Evolutionary conservation across 257 asterid genomes (phyloP).

Genomic region (Solanum chiquidenum): DNA sequence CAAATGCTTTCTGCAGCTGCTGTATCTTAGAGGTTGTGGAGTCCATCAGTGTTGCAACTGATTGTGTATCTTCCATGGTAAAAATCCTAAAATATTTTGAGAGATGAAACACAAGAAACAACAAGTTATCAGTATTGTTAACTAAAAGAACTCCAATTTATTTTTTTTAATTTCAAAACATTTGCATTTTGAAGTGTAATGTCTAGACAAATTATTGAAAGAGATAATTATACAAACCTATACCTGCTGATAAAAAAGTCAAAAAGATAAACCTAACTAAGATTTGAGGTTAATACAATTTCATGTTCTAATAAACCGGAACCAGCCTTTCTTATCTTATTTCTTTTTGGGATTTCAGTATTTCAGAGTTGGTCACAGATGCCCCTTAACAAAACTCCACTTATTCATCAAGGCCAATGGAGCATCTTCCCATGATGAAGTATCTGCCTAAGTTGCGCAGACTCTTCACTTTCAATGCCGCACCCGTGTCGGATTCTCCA

Average conservation of each 20-base stretch:
- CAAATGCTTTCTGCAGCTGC: conserved; percentile 90
- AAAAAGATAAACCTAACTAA: not conserved
- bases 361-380: not conserved
- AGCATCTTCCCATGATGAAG: not conserved
- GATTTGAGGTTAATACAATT: not conserved
- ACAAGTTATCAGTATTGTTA: not conserved
- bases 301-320: not conserved
- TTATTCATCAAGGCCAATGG: not conserved
- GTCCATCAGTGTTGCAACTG: conserved; percentile 57
- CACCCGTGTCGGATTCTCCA: too few species aligned
- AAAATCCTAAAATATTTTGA: not conserved
- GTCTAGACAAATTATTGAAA: not conserved
- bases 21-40: conserved; percentile 81
- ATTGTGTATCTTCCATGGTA: conserved; percentile 60
- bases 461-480: too few species aligned
- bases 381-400: not conserved
- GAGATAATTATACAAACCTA: not conserved
- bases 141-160: not conserved
- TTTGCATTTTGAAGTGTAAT: not conserved
- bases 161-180: not conserved
- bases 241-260: not conserved
- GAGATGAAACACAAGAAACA: not conserved
- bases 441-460: not conserved
- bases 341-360: not conserved
- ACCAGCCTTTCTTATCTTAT: not conserved